Base-by-base conservation (phyloP, 306 rosid species). In the Casuarina glauca region DNA sequence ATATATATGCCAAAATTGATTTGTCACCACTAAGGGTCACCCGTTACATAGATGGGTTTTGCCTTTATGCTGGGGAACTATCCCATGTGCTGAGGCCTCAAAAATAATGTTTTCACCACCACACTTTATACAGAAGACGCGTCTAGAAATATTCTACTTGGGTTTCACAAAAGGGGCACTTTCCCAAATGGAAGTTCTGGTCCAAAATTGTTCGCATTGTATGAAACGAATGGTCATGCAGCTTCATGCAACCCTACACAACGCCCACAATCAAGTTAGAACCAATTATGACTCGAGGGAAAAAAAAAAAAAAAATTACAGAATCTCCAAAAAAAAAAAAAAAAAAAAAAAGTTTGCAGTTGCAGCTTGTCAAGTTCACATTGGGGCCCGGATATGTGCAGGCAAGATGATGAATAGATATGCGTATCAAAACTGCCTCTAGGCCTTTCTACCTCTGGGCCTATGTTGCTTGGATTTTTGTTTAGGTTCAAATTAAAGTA, bases 401-500 rank as follows among this genome's bases (percentile, higher is more conserved):
- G 69, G 78, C 69, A 71, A 78, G 53, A 79, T 58, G 69, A 64
- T 51, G 54, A 74, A 78, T 74, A 41, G 83, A 76, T 84, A 79
- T 79, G 79, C 63, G 54, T 54, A 74, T 81, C 76, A 17, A 76
- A 82, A 84, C 75, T 78, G 83, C 64, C 76, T 78, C 80, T 82
- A 85, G 93, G 84, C 62, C 71, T 81, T 82, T 78, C 76, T 75
- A 72, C 73, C 75, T 82, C 79, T 69, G 74, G 67, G 77, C 74
- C 86, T 83, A 74, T 55, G 71, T 7, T 44, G 54, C 81, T 85
- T 89, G 90, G 88, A 89, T 1, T 75, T 82, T 85, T 85, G 84
- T 88, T 80, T 88, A 77, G 85, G 73, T 88, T 88, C 84, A 90
- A 48, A 48, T 48, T 10, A 48, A 84, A 76, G 75, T 79, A 82